phyloP scores from a whole-genome alignment of 441 rosid species.

The Populus hybrid region DNA sequence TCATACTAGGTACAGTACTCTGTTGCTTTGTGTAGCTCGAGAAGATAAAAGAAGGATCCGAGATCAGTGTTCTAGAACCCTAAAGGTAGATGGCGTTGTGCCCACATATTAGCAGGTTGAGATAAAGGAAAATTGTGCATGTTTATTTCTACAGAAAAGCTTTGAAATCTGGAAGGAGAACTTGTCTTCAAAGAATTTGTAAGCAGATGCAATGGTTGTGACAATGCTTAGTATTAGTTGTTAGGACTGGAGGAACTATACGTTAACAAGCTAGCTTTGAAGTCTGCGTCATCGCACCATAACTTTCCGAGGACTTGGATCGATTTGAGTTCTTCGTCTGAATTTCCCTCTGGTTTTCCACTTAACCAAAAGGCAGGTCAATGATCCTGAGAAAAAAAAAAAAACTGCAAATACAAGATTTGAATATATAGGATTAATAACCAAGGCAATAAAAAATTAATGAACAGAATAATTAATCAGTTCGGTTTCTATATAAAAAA shows the following conservation, averaged over 20 bases:
- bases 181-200: background rate
- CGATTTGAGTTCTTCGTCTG: background rate
- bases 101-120: background rate
- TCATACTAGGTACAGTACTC: background rate
- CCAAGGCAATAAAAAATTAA: too few relatives aligned
- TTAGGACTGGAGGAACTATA: too few relatives aligned
- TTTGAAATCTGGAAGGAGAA: background rate
- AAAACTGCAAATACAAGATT: too few relatives aligned
- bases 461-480: too few relatives aligned
- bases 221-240: background rate
- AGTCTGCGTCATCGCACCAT: background rate
- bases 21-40: background rate
- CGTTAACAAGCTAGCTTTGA: background rate
- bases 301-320: background rate
- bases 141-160: background rate
- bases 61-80: background rate
- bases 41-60: background rate
- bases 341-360: background rate
- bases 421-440: too few relatives aligned
- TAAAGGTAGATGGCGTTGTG: background rate
- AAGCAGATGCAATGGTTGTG: background rate
- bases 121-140: background rate
- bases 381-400: too few relatives aligned
- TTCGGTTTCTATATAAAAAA: too few relatives aligned
- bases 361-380: background rate